phyloP scores from a whole-genome alignment of 2,329 filamentous ascomycete species.

The Neoscytalidium dimidiatum region DNA sequence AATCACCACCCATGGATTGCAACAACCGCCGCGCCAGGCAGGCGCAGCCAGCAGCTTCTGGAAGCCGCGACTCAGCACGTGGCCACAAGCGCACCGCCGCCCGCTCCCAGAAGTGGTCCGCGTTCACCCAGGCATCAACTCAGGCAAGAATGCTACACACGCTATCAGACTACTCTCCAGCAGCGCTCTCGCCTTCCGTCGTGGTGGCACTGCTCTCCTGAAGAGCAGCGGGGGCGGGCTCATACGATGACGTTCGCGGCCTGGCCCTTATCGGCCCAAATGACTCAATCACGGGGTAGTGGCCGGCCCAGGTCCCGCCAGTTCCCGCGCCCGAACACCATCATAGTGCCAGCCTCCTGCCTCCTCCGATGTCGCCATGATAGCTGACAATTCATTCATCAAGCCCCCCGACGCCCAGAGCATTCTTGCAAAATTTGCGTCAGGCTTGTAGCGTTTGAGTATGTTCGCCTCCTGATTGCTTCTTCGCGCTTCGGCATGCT shows the following conservation, averaged over 20 bases:
- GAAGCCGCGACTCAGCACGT: conserved; percentile 1
- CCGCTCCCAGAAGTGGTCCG: too few species aligned
- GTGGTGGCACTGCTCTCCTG: not conserved
- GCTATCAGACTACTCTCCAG: not conserved
- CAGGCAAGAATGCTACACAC: too few species aligned
- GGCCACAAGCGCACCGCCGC: not conserved
- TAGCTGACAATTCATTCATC: not conserved
- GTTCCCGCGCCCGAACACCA: not conserved
- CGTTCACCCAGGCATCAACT: not conserved
- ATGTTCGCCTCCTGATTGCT: not conserved
- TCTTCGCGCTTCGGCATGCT: not conserved
- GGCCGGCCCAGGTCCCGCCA: not conserved
- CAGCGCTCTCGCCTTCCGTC: not conserved
- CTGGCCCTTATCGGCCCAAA: conserved; percentile 14
- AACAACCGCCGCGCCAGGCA: not conserved
- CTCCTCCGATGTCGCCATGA: not conserved
- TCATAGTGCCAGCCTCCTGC: not conserved
- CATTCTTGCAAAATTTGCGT: not conserved
- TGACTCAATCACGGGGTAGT: conserved; percentile 9
- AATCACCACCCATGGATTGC: not conserved
- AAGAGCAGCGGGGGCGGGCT: not conserved
- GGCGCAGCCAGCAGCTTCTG: conserved; percentile 16
- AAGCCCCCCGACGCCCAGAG: not conserved
- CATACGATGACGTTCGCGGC: conserved; percentile 17
- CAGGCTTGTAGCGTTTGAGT: not conserved